Evolutionary conservation across 2,329 filamentous ascomycete genomes (phyloP), one percentile per base, ranked within the genome.

Genomic region (Shiraia bambusicola): DNA sequence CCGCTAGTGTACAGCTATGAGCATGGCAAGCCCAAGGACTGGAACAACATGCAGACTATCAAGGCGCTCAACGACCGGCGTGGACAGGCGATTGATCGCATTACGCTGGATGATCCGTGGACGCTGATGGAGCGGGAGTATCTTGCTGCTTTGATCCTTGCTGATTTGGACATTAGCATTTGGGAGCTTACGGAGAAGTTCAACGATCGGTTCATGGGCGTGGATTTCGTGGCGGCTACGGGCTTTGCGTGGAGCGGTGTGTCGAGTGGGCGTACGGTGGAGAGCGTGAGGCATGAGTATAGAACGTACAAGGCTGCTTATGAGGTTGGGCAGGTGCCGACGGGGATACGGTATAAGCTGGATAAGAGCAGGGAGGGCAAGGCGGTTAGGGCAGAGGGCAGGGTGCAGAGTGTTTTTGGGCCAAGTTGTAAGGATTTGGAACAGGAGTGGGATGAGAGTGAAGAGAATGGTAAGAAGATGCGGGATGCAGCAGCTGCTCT

Each of bases 31-130:
- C 62, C 61, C 0, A 51, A 43, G 14, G 56, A 64, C 40, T 66
- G 62, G 60, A 42, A 45, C 8, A 33, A 57, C 17, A 42, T 35
- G 17, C 47, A 51, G 15, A 35, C 52, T 0, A 36, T 66, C 28
- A 63, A 63, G 28, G 50, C 49, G 5, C 32, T 65, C 0, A 64
- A 65, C 28, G 59, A 60, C 36, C 53, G 59, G 2, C 53, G 59
- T 2, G 46, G 49, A 7, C 49, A 59, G 8, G 54, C 52, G 7
- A 59, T 66, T 15, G 42, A 52, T 7, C 52, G 58, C n/a, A 42
- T 49, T 3, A 49, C 50, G 6, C 10, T 49, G 28, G 58, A 60
- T 17, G 13, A 17, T 2, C 38, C 45, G 2, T 58, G 58, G 55
- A 47, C 50, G 1, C 22, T 29, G 2, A 24, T 40, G 2, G 61